phyloP scores from a whole-genome alignment of 345 rosid genomes.

The Firmiana major region DNA sequence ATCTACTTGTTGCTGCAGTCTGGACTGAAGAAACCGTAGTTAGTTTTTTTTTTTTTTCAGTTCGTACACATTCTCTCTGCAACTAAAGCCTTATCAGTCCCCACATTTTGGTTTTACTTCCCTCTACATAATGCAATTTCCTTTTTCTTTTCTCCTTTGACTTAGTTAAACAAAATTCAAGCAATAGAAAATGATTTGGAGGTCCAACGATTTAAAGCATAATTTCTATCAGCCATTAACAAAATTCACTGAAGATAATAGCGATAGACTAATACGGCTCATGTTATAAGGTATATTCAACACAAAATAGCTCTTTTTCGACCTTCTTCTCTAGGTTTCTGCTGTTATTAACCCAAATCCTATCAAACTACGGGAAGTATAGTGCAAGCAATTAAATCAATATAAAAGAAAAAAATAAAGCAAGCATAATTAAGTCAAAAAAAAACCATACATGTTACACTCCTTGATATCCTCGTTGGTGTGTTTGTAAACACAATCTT shows the following conservation, averaged over 20 bases:
- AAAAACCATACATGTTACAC: conserved; percentile 76
- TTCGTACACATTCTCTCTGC: neutral
- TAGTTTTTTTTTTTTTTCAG: neutral
- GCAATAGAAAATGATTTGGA: neutral
- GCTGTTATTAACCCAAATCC: neutral
- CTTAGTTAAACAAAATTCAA: neutral
- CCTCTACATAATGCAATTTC: neutral
- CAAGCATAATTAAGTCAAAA: neutral
- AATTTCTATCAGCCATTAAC: neutral
- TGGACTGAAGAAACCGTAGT: neutral
- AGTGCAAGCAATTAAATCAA: neutral
- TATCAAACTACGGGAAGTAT: neutral
- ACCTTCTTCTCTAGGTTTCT: neutral
- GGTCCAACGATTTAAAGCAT: neutral
- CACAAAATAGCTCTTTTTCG: neutral
- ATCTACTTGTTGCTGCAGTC: neutral
- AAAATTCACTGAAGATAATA: neutral
- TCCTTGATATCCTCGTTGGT: conserved; percentile 97
- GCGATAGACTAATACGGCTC: neutral
- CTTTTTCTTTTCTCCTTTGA: neutral
- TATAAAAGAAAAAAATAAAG: neutral
- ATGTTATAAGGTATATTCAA: neutral
- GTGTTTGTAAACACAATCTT: conserved; percentile 95
- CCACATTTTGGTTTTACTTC: neutral
- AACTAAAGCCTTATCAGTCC: neutral